Conservation (phyloP, 805 yeast species). For the Lipomyces lipofer region DNA sequence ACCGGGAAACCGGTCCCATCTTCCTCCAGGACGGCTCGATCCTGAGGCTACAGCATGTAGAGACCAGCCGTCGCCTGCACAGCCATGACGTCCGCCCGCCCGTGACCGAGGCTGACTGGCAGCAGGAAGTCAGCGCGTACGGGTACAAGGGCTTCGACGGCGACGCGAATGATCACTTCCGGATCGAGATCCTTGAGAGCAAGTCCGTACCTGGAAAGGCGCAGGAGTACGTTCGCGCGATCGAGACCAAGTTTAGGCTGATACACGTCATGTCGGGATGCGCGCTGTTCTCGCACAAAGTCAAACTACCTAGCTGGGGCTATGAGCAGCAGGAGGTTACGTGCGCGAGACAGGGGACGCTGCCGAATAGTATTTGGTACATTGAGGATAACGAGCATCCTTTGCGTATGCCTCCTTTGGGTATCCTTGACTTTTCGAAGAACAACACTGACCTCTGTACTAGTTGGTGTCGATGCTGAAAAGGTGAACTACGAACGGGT, state of each 20-base stretch:
- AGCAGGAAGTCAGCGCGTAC: conserved; percentile 74
- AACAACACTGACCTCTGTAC: conserved; percentile 27
- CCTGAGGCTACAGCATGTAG: conserved; percentile 68
- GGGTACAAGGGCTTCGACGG: conserved; percentile 65
- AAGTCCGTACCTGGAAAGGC: conserved; percentile 42
- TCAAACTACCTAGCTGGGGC: conserved; percentile 82
- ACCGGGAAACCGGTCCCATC: conserved; percentile 44
- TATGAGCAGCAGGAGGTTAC: conserved; percentile 82
- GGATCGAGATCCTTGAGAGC: conserved; percentile 52
- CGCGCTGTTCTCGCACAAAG: conserved; percentile 68
- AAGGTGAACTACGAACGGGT: conserved; percentile 41
- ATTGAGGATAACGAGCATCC: conserved; percentile 69
- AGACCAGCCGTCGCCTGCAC: conserved; percentile 66
- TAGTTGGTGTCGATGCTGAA: conserved; percentile 39
- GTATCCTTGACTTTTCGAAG: too few relatives aligned
- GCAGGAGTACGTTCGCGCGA: conserved; percentile 49
- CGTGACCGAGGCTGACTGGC: conserved; percentile 85
- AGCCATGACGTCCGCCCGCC: conserved; percentile 82
- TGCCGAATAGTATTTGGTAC: conserved; percentile 69
- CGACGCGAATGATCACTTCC: conserved; percentile 70
- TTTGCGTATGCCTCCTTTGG: conserved; percentile 35
- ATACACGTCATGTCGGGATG: conserved; percentile 69
- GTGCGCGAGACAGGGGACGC: conserved; percentile 74
- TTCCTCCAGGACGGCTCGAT: conserved; percentile 56
- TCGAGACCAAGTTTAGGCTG: conserved; percentile 70